Evolutionary conservation across 1,284 basidiomycete species (phyloP), one percentile per base, ranked within the genome.

Genomic region (Ustilago curta): DNA sequence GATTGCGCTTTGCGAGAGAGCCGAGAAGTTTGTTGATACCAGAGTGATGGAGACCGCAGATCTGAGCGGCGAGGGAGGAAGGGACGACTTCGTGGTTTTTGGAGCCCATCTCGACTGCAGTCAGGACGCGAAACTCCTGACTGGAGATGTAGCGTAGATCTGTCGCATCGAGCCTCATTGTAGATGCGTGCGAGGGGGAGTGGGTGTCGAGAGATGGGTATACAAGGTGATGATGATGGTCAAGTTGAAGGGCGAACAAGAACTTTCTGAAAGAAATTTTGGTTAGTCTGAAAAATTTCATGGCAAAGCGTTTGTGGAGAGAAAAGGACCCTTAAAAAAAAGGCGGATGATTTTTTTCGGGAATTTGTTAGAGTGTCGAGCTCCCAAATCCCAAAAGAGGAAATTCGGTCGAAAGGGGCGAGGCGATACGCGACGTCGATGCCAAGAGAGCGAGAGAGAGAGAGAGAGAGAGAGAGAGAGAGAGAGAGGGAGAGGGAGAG

Each of bases 51-150:
- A 98, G 88, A 19, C 93, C 92, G 9, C 95, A 95, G 50, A 99
- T 92, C 85, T 96, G 93, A 3, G 92, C 91, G 76, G 98, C 93
- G 65, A 98, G 89, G 0, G 89, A 85, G 0, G 93, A 91, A 1
- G 96, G 96, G 2, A 99, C 95, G 45, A 97, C 89, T 86, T 98
- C 93, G 84, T 99, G 96, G 83, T 98, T 98, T 87, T 97, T 97
- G 5, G 94, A 97, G 37, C 96, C 97, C 89, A 97, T 95, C 87
- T 99, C 96, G 43, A 97, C 94, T 51, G 96, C 94, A 25, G 93
- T 94, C 37, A 99, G 88, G 14, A 98, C 94, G 55, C 95, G 88
- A 86, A 98, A 99, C 85, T 97, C 95, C 68, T 98, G 95, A 27
- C 91, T 88, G 9, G 92, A 91, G 70, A 99, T 88, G 86, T 98